These are phyloP conservation scores for Rhizopogon rudus DNA, from an alignment of 768 basidiomycete genomes.

Conservation along the genomic window DNA sequence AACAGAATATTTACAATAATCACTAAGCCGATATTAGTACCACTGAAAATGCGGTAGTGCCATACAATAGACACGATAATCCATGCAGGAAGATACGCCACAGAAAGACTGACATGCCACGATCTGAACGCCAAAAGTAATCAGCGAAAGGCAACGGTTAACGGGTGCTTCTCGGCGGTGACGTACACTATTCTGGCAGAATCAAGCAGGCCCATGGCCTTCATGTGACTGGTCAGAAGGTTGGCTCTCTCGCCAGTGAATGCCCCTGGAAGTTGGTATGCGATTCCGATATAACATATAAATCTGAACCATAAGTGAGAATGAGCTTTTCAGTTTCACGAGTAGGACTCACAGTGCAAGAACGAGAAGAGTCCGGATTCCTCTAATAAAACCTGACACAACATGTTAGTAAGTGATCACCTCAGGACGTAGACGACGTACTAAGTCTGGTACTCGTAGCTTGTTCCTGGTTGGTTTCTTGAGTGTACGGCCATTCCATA, in stretches of 20 bases:
- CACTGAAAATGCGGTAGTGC: slow-evolving; percentile 62
- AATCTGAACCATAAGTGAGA: slow-evolving; percentile 38
- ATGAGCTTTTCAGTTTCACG: neutral
- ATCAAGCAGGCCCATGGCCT: slow-evolving; percentile 75
- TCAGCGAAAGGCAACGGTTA: neutral
- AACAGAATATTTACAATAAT: slow-evolving; percentile 62
- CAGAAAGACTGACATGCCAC: slow-evolving; percentile 65
- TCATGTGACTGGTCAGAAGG: slow-evolving; percentile 65
- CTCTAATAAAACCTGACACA: slow-evolving; percentile 52
- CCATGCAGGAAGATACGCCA: slow-evolving; percentile 76
- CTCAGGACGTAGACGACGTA: slow-evolving; percentile 23
- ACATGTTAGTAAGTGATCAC: slow-evolving; percentile 4
- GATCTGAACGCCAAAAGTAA: slow-evolving; percentile 21
- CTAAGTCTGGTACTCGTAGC: slow-evolving; percentile 49
- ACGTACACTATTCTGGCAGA: slow-evolving; percentile 59
- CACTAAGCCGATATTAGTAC: slow-evolving; percentile 54
- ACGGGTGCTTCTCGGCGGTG: neutral
- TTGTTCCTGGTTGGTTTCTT: slow-evolving; percentile 64
- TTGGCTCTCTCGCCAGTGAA: slow-evolving; percentile 62
- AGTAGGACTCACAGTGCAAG: slow-evolving; percentile 51
- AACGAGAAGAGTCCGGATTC: slow-evolving; percentile 56
- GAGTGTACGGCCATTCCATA: slow-evolving; percentile 68
- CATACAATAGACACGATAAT: slow-evolving; percentile 59
- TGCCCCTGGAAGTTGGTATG: slow-evolving; percentile 74
- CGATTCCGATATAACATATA: slow-evolving; percentile 65